Base-by-base conservation (phyloP, 306 rosid genomes). In the Ormosia semicastrata region DNA sequence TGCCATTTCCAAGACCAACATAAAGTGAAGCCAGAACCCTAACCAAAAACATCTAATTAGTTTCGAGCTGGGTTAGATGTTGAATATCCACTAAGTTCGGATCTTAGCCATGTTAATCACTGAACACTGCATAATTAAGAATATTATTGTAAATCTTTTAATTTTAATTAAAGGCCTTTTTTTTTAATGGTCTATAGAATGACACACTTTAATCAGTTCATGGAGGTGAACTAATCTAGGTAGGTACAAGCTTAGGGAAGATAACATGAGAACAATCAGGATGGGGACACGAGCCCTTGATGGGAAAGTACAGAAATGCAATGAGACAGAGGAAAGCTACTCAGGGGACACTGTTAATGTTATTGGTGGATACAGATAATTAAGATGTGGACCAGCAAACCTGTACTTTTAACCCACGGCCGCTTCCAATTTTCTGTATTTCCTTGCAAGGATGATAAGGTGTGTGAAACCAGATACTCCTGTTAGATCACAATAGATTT, bases 231-330 rank as follows among this genome's bases (percentile, higher is more conserved):
- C 6, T 37, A 37, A 37, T 37, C 41, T 4, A 4, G 6, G 24
- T 24, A 24, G 24, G 24, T 24, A 24, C 24, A 24, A 24, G 24
- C 24, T 24, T 24, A 18, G 66, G 75, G 59, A 56, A 57, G 57
- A 52, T 13, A 67, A 66, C 67, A 67, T 24, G 68, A 3, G 76
- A 7, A 34, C 9, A 78, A 78, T 66, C 36, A 53, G 56, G 82
- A 78, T 78, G 69, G 76, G 64, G 69, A 76, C 80, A 59, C 17
- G 70, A 59, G 72, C 50, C 60, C 0, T 17, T 41, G 72, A 71
- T 71, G 64, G 72, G 78, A 80, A 80, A 80, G 83, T 80, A 80
- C 78, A 80, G 17, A 60, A 71, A 29, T 39, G 73, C 73, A 71
- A 80, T 3, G 54, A 24, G 65, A 80, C 73, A 71, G 46, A 37